Evolutionary conservation across 352 stramenopile species (phyloP).

Genomic region (Globisporangium splendens): DNA sequence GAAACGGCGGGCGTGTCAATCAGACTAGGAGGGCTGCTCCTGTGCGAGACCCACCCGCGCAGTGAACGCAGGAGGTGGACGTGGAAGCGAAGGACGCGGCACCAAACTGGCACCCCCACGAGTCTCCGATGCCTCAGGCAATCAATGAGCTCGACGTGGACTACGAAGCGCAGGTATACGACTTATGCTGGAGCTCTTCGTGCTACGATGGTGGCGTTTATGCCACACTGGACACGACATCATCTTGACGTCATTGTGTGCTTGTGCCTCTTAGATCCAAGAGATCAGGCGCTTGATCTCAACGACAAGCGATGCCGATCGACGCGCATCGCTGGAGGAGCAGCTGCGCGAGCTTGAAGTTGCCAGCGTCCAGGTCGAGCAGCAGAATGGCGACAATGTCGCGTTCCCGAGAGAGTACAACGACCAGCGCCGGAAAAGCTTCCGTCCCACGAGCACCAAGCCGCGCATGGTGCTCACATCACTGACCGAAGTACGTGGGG

Average conservation of each 20-base stretch:
- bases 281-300: slow-evolving; percentile 79
- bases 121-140: slow-evolving; percentile 38
- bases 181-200: background rate
- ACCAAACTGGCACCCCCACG: background rate
- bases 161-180: slow-evolving; percentile 58
- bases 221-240: background rate
- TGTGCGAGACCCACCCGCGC: too few species aligned
- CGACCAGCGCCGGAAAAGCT: slow-evolving; percentile 54
- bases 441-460: slow-evolving; percentile 62
- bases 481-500: slow-evolving; percentile 35
- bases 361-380: slow-evolving; percentile 42
- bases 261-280: slow-evolving; percentile 40
- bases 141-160: slow-evolving; percentile 70
- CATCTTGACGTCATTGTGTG: background rate
- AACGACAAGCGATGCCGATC: slow-evolving; percentile 58
- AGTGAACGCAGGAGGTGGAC: too few species aligned
- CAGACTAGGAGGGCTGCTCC: too few species aligned
- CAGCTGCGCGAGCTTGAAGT: slow-evolving; percentile 66
- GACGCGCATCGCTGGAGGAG: slow-evolving; percentile 54
- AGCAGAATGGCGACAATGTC: slow-evolving; percentile 12
- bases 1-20: background rate
- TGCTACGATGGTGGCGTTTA: background rate
- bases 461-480: slow-evolving; percentile 52
- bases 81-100: too few species aligned
- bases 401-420: slow-evolving; percentile 1